Percentiles rank a stretch among this genome's conserved stretches.
Evolutionary conservation across 106 monocot species (phyloP).

Genomic region (Platanthera zijinensis): DNA sequence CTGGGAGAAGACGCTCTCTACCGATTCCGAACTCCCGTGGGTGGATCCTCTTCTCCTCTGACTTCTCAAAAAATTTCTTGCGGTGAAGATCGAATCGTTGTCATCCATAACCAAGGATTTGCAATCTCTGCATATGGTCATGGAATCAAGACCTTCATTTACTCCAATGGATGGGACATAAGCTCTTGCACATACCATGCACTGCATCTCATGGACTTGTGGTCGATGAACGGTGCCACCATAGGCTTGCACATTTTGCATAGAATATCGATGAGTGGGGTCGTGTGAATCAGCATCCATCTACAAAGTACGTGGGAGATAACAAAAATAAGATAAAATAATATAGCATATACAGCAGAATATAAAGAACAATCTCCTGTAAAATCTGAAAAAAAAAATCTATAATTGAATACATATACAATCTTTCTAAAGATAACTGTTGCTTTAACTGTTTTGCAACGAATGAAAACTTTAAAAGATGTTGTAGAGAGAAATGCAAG

Average conservation of each 20-base stretch:
- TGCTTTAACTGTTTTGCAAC: no score
- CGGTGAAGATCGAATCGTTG: conserved; percentile 11
- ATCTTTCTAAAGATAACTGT: no score
- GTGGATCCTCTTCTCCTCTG: conserved; percentile 17
- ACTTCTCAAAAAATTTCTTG: conserved; percentile 34
- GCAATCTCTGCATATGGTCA: conserved; percentile 68
- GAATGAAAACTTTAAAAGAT: no score
- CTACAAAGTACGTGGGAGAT: not conserved
- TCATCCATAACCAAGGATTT: conserved; percentile 54
- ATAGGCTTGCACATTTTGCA: not conserved
- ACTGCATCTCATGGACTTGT: conserved; percentile 25
- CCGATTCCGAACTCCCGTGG: conserved; percentile 42
- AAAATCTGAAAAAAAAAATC: no score
- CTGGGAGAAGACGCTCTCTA: conserved; percentile 58
- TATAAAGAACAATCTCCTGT: not conserved
- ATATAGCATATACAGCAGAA: not conserved
- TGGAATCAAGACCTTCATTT: conserved; percentile 41
- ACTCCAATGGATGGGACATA: conserved; percentile 33
- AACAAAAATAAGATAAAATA: not conserved
- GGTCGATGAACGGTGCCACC: not conserved
- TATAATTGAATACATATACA: no score
- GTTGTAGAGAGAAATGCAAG: no score
- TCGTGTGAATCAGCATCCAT: conserved; percentile 4
- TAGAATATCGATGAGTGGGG: not conserved
- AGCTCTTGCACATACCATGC: conserved; percentile 63